Base-by-base conservation (phyloP, 2,329 filamentous ascomycete genomes). In the Ophiostoma sp. region DNA sequence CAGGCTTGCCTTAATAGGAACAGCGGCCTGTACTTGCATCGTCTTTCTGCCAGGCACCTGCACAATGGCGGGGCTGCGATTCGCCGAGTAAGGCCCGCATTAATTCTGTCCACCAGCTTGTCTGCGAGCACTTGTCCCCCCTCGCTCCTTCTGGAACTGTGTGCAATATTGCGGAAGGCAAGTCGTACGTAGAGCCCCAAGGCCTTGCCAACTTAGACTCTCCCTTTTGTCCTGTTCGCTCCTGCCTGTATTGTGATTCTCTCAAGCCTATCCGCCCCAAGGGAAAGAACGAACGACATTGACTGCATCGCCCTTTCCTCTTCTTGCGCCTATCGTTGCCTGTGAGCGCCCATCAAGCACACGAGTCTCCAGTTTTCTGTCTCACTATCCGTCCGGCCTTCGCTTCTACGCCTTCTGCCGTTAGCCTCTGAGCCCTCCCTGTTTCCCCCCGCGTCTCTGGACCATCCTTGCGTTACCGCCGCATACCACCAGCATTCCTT, bases 21-120 rank as follows among this genome's bases (percentile, higher is more conserved):
- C 27, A 49, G 14, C 16, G 45, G 11, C 12, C 52, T 27, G 11
- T 12, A 6, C 36, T 58, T 36, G 11, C 52, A 9, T 8, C 36
- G n/a, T 60, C 6, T 9, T 58, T 52, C 9, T 16, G n/a, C 49
- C 8, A 41, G 40, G 5, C 65, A 66, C 60, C 60, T 65, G 65
- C 36, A 38, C 38, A 52, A 52, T 65, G 66, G 65, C 62, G 60
- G 68, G 65, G 62, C 49, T 67, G 65, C 62, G 60, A 69, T 69
- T 69, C 60, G 68, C 49, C 63, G n/a, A 62, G 36, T 3, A 18
- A 49, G 62, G 45, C 18, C 16, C 60, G 65, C 49, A 55, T 55
- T 55, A 55, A 36, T 9, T 55, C 18, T 55, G 49, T 18, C 49
- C 49, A 55, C 49, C 49, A 55, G 49, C 49, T 55, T 9, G 49